Conservation (phyloP, 2,329 filamentous ascomycete species). For the Aspergillus amoenus region DNA sequence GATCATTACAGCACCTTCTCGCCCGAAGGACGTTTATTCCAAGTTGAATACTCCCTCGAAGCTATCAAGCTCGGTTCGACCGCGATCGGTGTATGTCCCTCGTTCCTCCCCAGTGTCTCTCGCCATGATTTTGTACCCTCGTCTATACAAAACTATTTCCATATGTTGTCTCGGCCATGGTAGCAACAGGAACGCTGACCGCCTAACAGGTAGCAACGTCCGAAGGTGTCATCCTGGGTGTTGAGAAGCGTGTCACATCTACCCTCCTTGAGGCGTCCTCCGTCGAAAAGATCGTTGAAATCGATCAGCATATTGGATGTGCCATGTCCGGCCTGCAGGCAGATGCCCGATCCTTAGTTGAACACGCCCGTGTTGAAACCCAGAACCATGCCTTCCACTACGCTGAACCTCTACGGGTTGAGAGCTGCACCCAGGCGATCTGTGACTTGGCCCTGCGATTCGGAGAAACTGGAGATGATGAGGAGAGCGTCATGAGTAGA, state of each 20-base stretch:
- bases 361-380: slow-evolving; percentile 95
- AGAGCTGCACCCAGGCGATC: slow-evolving; percentile 98
- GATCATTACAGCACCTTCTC: slow-evolving; percentile 80
- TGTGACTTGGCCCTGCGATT: slow-evolving; percentile 95
- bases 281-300: slow-evolving; percentile 99
- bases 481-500: slow-evolving; percentile 97
- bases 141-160: not conserved
- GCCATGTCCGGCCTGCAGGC: slow-evolving; percentile 98
- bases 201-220: slow-evolving; percentile 72
- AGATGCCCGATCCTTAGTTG: slow-evolving; percentile 95
- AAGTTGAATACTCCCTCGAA: slow-evolving; percentile 99
- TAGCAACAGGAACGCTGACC: slow-evolving; percentile 15
- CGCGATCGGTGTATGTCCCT: slow-evolving; percentile 75
- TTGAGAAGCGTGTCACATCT: slow-evolving; percentile 98
- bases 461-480: slow-evolving; percentile 93
- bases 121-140: not conserved
- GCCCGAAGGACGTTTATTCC: slow-evolving; percentile 98
- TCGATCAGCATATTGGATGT: slow-evolving; percentile 97
- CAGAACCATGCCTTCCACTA: slow-evolving; percentile 99
- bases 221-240: slow-evolving; percentile 91
- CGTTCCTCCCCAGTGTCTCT: not conserved
- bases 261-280: slow-evolving; percentile 96
- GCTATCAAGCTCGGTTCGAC: slow-evolving; percentile 99
- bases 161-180: not conserved
- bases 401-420: slow-evolving; percentile 88